Conservation (phyloP, 2,329 filamentous ascomycete genomes). For the Alternaria metachromatica region DNA sequence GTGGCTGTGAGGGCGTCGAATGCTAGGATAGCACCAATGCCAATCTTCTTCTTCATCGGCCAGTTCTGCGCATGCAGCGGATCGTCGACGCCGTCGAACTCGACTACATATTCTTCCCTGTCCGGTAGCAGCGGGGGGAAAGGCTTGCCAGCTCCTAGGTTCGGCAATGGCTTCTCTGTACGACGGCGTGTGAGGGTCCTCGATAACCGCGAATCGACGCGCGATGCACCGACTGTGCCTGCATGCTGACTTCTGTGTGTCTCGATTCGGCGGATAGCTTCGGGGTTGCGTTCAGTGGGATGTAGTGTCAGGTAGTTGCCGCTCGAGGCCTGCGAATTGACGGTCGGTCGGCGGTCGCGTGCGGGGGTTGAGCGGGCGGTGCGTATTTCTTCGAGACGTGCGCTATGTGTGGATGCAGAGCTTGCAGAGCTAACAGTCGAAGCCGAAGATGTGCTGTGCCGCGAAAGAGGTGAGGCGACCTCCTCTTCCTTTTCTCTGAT, state of each 20-base stretch:
- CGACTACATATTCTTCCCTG: conserved; percentile 79
- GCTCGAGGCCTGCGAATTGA: conserved; percentile 25
- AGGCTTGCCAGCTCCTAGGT: conserved; percentile 74
- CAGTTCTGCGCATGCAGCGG: conserved; percentile 90
- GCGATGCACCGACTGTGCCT: conserved; percentile 67
- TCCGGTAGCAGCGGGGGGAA: conserved; percentile 74
- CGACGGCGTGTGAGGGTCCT: conserved; percentile 50
- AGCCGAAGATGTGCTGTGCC: conserved; percentile 29
- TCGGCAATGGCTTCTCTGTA: conserved; percentile 64
- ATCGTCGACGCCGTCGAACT: conserved; percentile 82
- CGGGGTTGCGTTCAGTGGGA: conserved; percentile 68
- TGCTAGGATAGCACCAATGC: conserved; percentile 71
- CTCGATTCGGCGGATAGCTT: conserved; percentile 73
- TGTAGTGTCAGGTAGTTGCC: conserved; percentile 35
- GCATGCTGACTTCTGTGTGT: conserved; percentile 75
- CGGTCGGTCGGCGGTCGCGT: conserved; percentile 25
- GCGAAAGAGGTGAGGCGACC: conserved; percentile 29
- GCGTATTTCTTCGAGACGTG: conserved; percentile 38
- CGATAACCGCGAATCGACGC: conserved; percentile 49
- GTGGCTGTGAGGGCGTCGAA: conserved; percentile 75
- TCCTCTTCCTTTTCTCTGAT: conserved; percentile 22
- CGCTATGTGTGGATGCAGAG: conserved; percentile 19
- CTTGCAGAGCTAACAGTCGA: conserved; percentile 27
- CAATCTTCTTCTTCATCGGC: conserved; percentile 77
- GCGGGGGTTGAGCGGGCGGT: conserved; percentile 29